Evolutionary conservation across 2,329 filamentous ascomycete genomes (phyloP).

Genomic region (Phaeosphaeria sp.): DNA sequence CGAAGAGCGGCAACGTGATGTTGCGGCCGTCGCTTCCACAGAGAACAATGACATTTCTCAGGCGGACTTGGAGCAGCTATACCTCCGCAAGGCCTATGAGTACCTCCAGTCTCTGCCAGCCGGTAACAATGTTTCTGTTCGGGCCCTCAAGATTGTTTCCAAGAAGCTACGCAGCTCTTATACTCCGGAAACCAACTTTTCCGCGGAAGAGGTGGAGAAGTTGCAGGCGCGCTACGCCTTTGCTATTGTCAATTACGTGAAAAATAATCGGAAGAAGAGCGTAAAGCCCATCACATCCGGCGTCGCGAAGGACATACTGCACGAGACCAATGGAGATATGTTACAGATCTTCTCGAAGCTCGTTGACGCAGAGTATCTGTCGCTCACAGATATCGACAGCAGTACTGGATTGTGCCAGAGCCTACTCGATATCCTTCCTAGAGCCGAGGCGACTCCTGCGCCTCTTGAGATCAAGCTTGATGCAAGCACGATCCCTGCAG

Average conservation of each 20-base stretch:
- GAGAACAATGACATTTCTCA: not conserved
- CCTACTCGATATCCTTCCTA: slow-evolving; percentile 23
- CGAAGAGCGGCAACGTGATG: not conserved
- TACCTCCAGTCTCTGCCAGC: slow-evolving; percentile 23
- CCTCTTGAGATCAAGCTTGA: not conserved
- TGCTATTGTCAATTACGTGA: slow-evolving; percentile 29
- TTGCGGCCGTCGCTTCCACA: no score
- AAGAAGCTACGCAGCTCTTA: slow-evolving; percentile 25
- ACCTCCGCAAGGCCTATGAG: slow-evolving; percentile 21
- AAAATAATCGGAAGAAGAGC: slow-evolving; percentile 18
- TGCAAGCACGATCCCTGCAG: not conserved
- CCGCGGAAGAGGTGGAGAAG: slow-evolving; percentile 12
- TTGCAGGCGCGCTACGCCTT: slow-evolving; percentile 25
- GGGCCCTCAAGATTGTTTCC: slow-evolving; percentile 21
- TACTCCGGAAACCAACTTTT: slow-evolving; percentile 3
- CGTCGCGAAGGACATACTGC: slow-evolving; percentile 19
- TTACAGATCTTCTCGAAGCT: slow-evolving; percentile 29
- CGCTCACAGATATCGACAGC: slow-evolving; percentile 27
- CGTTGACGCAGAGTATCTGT: slow-evolving; percentile 23
- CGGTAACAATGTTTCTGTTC: not conserved
- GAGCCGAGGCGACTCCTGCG: slow-evolving; percentile 9
- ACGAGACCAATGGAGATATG: slow-evolving; percentile 27
- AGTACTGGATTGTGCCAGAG: slow-evolving; percentile 29
- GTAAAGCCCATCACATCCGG: slow-evolving; percentile 12
- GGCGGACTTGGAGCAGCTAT: slow-evolving; percentile 18